A percentile compares a stretch with the other conserved stretches of the same genome.
phyloP scores from a whole-genome alignment of 1,139 yeast species.

The Suhomyces chickasaworum region DNA sequence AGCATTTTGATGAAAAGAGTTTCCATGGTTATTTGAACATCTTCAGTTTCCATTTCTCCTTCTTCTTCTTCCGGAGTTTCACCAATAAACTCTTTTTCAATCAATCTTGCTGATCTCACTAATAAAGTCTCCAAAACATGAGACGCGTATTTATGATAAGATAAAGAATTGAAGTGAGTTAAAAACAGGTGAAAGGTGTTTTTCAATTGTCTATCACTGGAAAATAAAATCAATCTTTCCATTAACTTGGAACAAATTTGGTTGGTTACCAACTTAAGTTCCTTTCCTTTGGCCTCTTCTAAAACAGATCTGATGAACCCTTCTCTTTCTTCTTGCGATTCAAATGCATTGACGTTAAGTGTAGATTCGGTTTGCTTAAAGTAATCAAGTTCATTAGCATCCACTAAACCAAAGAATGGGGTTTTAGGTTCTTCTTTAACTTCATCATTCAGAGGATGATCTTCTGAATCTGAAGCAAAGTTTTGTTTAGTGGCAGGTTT shows the following conservation, averaged over 20 bases:
- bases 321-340: conserved; percentile 66
- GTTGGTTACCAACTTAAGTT: conserved; percentile 87
- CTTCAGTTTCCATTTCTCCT: conserved; percentile 35
- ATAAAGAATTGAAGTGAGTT: conserved; percentile 72
- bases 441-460: conserved; percentile 5
- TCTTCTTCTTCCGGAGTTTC: conserved; percentile 39
- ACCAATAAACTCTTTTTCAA: conserved; percentile 63
- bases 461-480: conserved; percentile 10
- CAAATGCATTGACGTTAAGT: conserved; percentile 78
- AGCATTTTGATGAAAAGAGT: conserved; percentile 62
- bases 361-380: conserved; percentile 92
- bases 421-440: conserved; percentile 14
- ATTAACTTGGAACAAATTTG: conserved; percentile 92
- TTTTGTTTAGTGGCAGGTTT: conserved; percentile 6
- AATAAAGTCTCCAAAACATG: conserved; percentile 89
- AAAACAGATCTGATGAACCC: conserved; percentile 76
- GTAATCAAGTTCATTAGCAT: conserved; percentile 80
- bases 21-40: conserved; percentile 57
- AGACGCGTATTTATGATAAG: conserved; percentile 88
- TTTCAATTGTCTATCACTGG: conserved; percentile 66
- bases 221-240: conserved; percentile 77
- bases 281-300: conserved; percentile 88
- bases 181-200: conserved; percentile 64
- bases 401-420: conserved; percentile 81
- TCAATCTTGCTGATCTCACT: conserved; percentile 71